These are phyloP conservation scores for Cucurbita pepo DNA, from an alignment of 306 rosid genomes.

Conservation along the genomic window DNA sequence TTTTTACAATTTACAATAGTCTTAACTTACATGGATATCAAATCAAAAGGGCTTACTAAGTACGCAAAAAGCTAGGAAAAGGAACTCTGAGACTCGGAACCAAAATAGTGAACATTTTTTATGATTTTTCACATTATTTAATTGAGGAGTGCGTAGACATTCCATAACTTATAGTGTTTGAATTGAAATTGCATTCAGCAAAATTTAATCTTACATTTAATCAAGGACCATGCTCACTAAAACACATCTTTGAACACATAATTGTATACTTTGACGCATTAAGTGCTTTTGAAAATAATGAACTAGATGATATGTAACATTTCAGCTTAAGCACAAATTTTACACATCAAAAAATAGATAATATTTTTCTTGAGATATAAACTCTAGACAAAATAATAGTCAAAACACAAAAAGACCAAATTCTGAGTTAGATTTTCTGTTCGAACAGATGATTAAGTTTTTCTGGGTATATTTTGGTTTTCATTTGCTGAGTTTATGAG, in stretches of 20 bases:
- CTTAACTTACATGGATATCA: background rate
- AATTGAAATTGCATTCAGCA: background rate
- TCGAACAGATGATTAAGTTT: background rate
- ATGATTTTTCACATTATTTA: too few relatives aligned
- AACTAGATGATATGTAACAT: background rate
- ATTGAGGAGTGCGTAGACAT: too few relatives aligned
- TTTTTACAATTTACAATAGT: slow-evolving; percentile 2
- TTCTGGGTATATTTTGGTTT: background rate
- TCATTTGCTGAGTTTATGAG: background rate
- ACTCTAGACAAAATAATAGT: background rate
- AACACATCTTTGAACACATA: background rate
- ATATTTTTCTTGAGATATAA: background rate
- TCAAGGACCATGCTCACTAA: background rate
- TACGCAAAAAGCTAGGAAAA: background rate
- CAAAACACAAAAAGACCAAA: background rate
- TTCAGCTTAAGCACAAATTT: background rate
- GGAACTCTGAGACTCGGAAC: background rate
- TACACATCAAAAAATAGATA: background rate
- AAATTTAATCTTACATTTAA: background rate
- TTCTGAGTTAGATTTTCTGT: background rate
- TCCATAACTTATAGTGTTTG: background rate
- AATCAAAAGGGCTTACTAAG: background rate
- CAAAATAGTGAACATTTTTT: background rate
- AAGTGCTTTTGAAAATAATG: background rate
- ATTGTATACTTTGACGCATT: background rate